Percentiles rank a stretch among this genome's conserved stretches.
Conservation (phyloP, 2,329 filamentous ascomycete genomes). For the Sporothrix inflata region DNA sequence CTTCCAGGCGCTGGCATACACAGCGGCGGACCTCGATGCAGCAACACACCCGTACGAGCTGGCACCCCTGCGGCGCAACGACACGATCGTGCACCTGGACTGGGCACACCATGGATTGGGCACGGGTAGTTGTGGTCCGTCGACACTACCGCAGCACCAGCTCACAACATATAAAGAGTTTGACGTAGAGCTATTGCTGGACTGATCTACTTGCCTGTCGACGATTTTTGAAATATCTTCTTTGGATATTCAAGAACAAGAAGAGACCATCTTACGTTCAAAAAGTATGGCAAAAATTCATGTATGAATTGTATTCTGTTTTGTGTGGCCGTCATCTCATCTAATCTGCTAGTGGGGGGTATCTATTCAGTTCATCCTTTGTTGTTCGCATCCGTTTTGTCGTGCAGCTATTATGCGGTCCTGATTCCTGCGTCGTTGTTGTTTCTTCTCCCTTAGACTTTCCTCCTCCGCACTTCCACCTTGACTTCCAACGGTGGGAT, state of each 20-base stretch:
- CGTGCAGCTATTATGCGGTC: not conserved
- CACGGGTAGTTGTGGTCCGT: conserved; percentile 64
- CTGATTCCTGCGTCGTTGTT: too few relatives aligned
- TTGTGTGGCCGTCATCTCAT: not conserved
- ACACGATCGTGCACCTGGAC: conserved; percentile 62
- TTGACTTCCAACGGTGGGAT: conserved; percentile 43
- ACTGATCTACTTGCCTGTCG: conserved; percentile 37
- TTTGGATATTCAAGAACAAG: too few relatives aligned
- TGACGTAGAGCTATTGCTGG: conserved; percentile 50
- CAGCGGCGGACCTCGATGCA: conserved; percentile 55
- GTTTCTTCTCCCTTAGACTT: not conserved
- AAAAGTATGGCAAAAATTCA: too few relatives aligned
- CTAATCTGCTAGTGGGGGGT: not conserved
- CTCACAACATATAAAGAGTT: conserved; percentile 48
- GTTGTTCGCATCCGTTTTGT: not conserved
- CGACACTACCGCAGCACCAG: conserved; percentile 54
- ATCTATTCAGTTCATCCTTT: not conserved
- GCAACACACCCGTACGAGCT: conserved; percentile 65
- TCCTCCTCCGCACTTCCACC: conserved; percentile 38
- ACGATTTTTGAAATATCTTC: too few relatives aligned
- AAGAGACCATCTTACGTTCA: too few relatives aligned
- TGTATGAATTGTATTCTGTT: not conserved
- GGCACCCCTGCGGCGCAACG: conserved; percentile 48
- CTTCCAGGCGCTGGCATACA: conserved; percentile 62
- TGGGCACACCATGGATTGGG: conserved; percentile 66